Percentiles rank a stretch among this genome's conserved stretches.
These are phyloP conservation scores for Piper longum DNA, from an alignment of 164 flowering plant species.

Conservation along the genomic window DNA sequence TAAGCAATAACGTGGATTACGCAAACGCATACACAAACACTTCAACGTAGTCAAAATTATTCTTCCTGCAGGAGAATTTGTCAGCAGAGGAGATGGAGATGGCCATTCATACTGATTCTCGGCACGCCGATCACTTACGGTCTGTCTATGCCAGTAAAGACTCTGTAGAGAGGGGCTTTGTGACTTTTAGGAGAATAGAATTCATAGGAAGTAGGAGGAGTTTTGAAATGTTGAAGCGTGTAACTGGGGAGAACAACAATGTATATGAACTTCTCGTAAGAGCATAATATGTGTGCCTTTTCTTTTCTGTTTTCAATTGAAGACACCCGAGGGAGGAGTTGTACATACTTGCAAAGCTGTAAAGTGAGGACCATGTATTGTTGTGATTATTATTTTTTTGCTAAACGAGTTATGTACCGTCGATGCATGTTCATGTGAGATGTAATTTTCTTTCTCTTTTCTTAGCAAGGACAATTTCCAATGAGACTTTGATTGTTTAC, in stretches of 20 bases:
- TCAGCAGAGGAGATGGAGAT: slow-evolving; percentile 55
- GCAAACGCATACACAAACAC: too few species aligned
- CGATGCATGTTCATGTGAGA: too few species aligned
- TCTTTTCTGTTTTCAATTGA: not conserved
- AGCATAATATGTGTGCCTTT: slow-evolving; percentile 23
- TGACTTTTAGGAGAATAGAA: slow-evolving; percentile 54
- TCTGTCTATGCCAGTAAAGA: slow-evolving; percentile 46
- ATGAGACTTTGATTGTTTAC: too few species aligned
- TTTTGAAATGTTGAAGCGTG: slow-evolving; percentile 90
- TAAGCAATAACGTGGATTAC: too few species aligned
- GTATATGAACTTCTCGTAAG: slow-evolving; percentile 69
- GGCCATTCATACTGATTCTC: slow-evolving; percentile 85
- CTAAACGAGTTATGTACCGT: too few species aligned
- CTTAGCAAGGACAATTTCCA: too few species aligned
- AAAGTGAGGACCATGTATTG: not conserved
- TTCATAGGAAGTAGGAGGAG: slow-evolving; percentile 85
- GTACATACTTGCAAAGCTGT: not conserved
- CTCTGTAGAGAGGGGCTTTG: slow-evolving; percentile 27
- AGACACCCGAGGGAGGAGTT: not conserved
- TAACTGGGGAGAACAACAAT: slow-evolving; percentile 59
- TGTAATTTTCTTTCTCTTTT: too few species aligned
- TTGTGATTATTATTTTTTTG: too few species aligned
- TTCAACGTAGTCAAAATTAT: not conserved
- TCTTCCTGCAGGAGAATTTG: slow-evolving; percentile 59
- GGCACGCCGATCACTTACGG: slow-evolving; percentile 76